Percentiles rank a stretch among this genome's conserved stretches.
These are phyloP conservation scores for Gracilaria caudata DNA, from an alignment of 23 red algal species.

Conservation along the genomic window DNA sequence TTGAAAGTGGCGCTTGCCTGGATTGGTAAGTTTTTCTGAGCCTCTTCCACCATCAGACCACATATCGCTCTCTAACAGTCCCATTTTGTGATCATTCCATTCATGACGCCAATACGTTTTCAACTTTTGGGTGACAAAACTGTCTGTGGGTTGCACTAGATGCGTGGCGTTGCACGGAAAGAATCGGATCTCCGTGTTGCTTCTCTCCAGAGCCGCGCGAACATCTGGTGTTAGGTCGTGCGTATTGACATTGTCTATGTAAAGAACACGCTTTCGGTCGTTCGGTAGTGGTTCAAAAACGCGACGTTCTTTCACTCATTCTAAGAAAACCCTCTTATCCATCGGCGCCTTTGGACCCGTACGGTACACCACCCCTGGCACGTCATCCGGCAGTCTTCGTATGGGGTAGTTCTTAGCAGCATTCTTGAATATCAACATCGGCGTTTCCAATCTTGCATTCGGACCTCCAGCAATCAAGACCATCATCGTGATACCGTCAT, in stretches of 20 bases:
- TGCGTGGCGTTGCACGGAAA: constrained; percentile 6
- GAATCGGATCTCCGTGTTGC: constrained; percentile 4
- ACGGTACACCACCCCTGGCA: neutral
- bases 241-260: constrained; percentile 30
- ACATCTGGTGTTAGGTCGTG: neutral
- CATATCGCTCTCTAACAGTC: neutral
- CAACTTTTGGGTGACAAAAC: neutral
- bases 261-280: neutral
- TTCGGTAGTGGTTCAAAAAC: constrained; percentile 7
- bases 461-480: neutral
- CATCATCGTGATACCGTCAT: constrained; percentile 33
- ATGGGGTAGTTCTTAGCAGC: constrained; percentile 28
- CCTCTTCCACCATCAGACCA: neutral
- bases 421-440: constrained; percentile 23
- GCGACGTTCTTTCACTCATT: neutral
- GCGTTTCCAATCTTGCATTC: neutral
- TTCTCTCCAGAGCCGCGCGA: neutral
- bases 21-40: neutral
- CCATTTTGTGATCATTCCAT: constrained; percentile 3
- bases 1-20: constrained; percentile 12
- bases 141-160: neutral
- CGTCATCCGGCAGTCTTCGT: neutral
- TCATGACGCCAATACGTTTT: neutral
- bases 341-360: constrained; percentile 25
- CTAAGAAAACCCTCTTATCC: constrained; percentile 25